These are phyloP conservation scores for Beauveria sp. DNA, from an alignment of 2,329 filamentous ascomycete species.

Conservation along the genomic window DNA sequence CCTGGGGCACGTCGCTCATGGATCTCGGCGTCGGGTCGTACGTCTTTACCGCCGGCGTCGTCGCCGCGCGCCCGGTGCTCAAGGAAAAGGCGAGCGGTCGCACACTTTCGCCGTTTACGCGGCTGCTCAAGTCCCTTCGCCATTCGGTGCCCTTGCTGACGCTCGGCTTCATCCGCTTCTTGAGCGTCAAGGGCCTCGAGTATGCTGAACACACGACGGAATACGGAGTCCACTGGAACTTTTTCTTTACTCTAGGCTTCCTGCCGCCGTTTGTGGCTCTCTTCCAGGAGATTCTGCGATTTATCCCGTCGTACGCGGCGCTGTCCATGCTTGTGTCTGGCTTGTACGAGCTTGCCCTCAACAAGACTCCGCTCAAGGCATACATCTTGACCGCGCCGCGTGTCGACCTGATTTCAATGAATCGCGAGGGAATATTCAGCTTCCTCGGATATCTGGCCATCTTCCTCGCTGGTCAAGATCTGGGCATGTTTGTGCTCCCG, in stretches of 20 bases:
- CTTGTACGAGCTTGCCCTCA: conserved; percentile 67
- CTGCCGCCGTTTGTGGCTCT: conserved; percentile 83
- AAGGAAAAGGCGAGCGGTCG: conserved; percentile 55
- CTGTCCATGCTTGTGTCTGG: conserved; percentile 63
- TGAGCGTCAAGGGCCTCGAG: conserved; percentile 87
- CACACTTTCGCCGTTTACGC: conserved; percentile 41
- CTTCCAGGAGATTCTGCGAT: conserved; percentile 62
- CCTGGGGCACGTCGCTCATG: conserved; percentile 99
- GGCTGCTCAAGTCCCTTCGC: conserved; percentile 60
- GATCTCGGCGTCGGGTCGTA: conserved; percentile 96
- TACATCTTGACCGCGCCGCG: conserved; percentile 80
- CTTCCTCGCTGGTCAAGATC: conserved; percentile 81
- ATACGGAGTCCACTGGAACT: conserved; percentile 99
- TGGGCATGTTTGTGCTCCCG: conserved; percentile 73
- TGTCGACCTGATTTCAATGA: conserved; percentile 73
- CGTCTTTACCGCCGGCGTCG: conserved; percentile 86
- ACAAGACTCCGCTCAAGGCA: conserved; percentile 68
- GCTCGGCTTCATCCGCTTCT: conserved; percentile 71
- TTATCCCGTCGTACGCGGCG: conserved; percentile 69
- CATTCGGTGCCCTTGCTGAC: conserved; percentile 78
- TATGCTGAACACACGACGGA: conserved; percentile 97
- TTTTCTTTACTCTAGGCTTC: conserved; percentile 92
- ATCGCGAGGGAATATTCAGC: conserved; percentile 91
- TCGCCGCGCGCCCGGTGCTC: conserved; percentile 76
- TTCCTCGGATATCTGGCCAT: conserved; percentile 92